Conservation (phyloP, 2,329 filamentous ascomycete genomes). For the Trichoderma afroharzianum region DNA sequence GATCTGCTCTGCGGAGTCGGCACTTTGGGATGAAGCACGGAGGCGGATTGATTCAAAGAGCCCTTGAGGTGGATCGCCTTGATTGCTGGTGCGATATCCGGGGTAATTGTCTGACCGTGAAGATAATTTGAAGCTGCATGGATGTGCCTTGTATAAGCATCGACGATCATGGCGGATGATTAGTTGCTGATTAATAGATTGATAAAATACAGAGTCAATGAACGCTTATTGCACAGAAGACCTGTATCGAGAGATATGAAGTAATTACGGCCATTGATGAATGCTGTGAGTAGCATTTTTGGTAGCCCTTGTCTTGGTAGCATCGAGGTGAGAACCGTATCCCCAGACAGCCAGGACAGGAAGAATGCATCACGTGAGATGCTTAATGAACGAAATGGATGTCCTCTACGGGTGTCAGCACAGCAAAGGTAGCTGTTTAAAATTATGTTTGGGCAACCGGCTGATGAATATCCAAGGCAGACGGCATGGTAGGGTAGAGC, state of each 20-base stretch:
- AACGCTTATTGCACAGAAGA: background rate
- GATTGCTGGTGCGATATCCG: background rate
- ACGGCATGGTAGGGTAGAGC: background rate
- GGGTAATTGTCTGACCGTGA: conserved; percentile 5
- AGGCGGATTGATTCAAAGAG: background rate
- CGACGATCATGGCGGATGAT: background rate
- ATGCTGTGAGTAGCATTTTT: background rate
- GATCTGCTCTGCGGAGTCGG: background rate
- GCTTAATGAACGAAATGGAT: background rate
- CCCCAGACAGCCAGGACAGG: background rate
- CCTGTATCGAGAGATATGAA: background rate
- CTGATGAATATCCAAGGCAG: background rate
- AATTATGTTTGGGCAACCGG: background rate
- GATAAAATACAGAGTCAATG: background rate
- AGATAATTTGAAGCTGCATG: background rate
- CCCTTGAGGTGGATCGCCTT: background rate
- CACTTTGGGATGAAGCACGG: background rate
- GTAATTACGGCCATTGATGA: background rate
- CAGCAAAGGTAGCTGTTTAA: background rate
- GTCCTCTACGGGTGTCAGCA: background rate
- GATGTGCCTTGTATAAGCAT: background rate
- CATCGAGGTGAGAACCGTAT: background rate
- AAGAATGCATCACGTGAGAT: background rate
- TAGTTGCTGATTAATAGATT: background rate
- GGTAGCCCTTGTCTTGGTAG: background rate